These are phyloP conservation scores for Diversispora eburnea DNA, from an alignment of 192 early-diverging fungal genomes.

Conservation along the genomic window DNA sequence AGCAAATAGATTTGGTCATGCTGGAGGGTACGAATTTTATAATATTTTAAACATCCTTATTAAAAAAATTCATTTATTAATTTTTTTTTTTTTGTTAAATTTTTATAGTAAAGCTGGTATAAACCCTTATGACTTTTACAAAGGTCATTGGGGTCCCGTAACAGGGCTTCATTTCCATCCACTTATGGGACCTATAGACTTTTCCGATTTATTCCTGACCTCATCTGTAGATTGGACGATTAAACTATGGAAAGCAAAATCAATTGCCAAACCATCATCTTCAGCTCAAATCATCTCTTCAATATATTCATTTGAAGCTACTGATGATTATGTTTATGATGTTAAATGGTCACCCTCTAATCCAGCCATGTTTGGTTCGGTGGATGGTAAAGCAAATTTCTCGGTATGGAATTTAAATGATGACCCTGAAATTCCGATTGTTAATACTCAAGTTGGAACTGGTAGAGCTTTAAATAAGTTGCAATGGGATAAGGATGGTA, in stretches of 20 bases:
- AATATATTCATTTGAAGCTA: slow-evolving; percentile 85
- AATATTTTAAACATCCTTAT: too few species aligned
- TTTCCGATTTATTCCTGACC: slow-evolving; percentile 90
- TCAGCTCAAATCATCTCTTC: slow-evolving; percentile 49
- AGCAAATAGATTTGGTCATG: slow-evolving; percentile 91
- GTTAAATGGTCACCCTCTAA: slow-evolving; percentile 96
- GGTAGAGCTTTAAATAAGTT: slow-evolving; percentile 87
- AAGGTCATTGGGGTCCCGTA: slow-evolving; percentile 83
- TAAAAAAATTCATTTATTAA: neutral
- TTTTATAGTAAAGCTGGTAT: slow-evolving; percentile 90
- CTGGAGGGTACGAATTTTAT: slow-evolving; percentile 65
- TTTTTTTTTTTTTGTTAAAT: neutral
- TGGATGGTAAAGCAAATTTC: slow-evolving; percentile 86
- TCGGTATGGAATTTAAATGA: slow-evolving; percentile 91
- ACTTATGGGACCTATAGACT: slow-evolving; percentile 71
- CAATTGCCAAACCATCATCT: slow-evolving; percentile 48
- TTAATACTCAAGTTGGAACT: slow-evolving; percentile 52
- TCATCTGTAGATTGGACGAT: slow-evolving; percentile 96
- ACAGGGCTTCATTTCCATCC: slow-evolving; percentile 94
- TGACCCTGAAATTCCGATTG: slow-evolving; percentile 75
- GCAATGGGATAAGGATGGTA: slow-evolving; percentile 92
- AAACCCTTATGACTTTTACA: slow-evolving; percentile 78
- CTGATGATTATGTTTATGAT: slow-evolving; percentile 97
- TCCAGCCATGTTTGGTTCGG: slow-evolving; percentile 89
- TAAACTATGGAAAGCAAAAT: slow-evolving; percentile 86